These are phyloP conservation scores for Candida pseudoviswanathii DNA, from an alignment of 1,139 yeast species.

Conservation along the genomic window DNA sequence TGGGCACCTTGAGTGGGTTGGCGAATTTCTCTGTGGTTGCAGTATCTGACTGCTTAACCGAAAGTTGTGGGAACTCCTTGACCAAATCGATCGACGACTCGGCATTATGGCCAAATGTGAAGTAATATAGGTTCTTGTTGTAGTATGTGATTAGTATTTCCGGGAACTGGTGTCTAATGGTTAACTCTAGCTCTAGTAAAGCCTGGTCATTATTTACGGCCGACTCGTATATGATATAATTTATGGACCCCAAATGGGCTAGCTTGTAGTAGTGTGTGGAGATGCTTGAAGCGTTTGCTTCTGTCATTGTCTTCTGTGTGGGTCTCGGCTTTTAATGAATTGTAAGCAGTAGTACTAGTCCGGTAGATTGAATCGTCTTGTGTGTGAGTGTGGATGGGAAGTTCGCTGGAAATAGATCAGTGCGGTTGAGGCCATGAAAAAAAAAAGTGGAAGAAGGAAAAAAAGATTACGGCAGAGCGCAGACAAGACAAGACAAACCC, in stretches of 20 bases:
- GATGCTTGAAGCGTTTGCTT: conserved; percentile 28
- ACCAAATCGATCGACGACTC: conserved; percentile 29
- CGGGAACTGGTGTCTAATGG: conserved; percentile 53
- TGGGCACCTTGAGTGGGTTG: conserved; percentile 23
- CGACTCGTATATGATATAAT: conserved; percentile 37
- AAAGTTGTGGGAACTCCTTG: conserved; percentile 37
- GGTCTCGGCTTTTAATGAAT: background rate
- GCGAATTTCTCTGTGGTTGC: conserved; percentile 28
- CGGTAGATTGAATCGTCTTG: too few species aligned
- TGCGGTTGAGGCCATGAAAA: background rate
- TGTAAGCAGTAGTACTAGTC: background rate
- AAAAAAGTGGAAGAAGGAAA: background rate
- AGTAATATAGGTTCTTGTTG: conserved; percentile 64
- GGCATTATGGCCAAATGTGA: conserved; percentile 43
- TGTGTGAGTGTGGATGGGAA: background rate
- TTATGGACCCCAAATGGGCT: conserved; percentile 38
- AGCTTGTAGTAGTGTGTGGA: conserved; percentile 45
- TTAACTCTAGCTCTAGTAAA: conserved; percentile 61
- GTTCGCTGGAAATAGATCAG: conserved; percentile 1
- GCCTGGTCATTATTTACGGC: conserved; percentile 36
- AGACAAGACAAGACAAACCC: background rate
- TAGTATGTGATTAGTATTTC: conserved; percentile 57
- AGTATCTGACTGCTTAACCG: conserved; percentile 29
- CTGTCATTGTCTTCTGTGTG: conserved; percentile 19
- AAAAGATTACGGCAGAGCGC: background rate